Percentiles rank a stretch among this genome's conserved stretches.
phyloP scores from a whole-genome alignment of 257 asterid genomes.

The Leonotis leonurus region DNA sequence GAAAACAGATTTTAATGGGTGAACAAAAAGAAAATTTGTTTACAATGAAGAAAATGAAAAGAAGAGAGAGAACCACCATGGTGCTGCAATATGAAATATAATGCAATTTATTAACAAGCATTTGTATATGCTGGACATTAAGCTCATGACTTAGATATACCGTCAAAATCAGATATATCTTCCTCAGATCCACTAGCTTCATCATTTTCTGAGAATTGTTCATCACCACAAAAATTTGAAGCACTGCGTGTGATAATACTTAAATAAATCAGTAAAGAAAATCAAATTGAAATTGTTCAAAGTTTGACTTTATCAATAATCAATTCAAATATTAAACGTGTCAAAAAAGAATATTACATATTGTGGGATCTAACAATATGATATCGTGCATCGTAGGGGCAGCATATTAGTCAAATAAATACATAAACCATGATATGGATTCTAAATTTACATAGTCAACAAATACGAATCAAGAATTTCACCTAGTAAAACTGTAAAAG shows the following conservation, averaged over 20 bases:
- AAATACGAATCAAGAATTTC: neutral
- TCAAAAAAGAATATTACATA: too few relatives aligned
- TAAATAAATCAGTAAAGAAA: slow-evolving; percentile 7
- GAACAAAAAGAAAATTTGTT: neutral
- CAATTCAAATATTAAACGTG: too few relatives aligned
- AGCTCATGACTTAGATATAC: slow-evolving; percentile 32
- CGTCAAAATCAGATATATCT: slow-evolving; percentile 90
- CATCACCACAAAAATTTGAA: slow-evolving; percentile 31
- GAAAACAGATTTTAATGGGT: slow-evolving; percentile 19
- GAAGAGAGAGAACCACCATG: slow-evolving; percentile 7
- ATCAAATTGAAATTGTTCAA: slow-evolving; percentile 2
- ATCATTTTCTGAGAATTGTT: slow-evolving; percentile 60
- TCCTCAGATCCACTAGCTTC: slow-evolving; percentile 82
- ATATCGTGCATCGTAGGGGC: too few relatives aligned
- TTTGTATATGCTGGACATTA: neutral
- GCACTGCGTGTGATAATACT: slow-evolving; percentile 37
- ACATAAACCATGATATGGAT: slow-evolving; percentile 1
- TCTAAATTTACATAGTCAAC: neutral
- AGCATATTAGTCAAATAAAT: neutral
- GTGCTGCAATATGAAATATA: slow-evolving; percentile 1
- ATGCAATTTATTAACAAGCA: neutral
- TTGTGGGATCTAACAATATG: too few relatives aligned
- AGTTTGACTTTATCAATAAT: too few relatives aligned
- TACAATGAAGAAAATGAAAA: neutral
- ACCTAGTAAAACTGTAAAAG: slow-evolving; percentile 1